These are phyloP conservation scores for Odonthalia washingtoniensis DNA, from an alignment of 31 red algal genomes.

Conservation along the genomic window DNA sequence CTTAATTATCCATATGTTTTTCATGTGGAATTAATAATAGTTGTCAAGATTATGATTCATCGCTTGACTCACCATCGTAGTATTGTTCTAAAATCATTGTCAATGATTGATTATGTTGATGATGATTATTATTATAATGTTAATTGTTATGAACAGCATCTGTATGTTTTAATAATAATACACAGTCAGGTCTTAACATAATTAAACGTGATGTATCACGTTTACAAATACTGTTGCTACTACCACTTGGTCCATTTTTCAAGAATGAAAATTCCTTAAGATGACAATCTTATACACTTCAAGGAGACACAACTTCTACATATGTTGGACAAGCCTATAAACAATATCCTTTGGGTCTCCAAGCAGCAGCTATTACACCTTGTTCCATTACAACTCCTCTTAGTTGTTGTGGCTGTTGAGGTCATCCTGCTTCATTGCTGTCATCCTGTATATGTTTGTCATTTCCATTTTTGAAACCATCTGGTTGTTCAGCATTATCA, in stretches of 20 bases:
- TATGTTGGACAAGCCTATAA: constrained; percentile 70
- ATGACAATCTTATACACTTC: constrained; percentile 46
- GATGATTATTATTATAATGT: too few species aligned
- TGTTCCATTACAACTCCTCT: constrained; percentile 83
- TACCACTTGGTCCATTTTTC: too few species aligned
- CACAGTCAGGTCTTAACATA: constrained; percentile 69
- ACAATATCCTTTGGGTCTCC: constrained; percentile 65
- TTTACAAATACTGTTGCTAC: too few species aligned
- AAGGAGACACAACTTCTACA: constrained; percentile 34
- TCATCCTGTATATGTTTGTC: too few species aligned
- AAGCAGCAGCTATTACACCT: constrained; percentile 63
- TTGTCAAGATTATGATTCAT: constrained; percentile 70
- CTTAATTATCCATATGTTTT: constrained; percentile 82
- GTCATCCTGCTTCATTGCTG: too few species aligned
- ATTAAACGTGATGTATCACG: too few species aligned
- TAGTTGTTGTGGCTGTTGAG: too few species aligned
- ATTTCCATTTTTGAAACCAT: too few species aligned
- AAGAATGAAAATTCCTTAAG: too few species aligned
- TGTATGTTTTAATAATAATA: constrained; percentile 63
- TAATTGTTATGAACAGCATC: constrained; percentile 17
- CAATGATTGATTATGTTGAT: neutral
- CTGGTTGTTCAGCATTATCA: too few species aligned
- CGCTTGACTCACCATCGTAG: constrained; percentile 29
- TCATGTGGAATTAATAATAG: constrained; percentile 80
- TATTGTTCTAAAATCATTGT: too few species aligned